Evolutionary conservation across 2,329 filamentous ascomycete genomes (phyloP), one percentile per base, ranked within the genome.

Genomic region (Neophaeococcomyces aloes): DNA sequence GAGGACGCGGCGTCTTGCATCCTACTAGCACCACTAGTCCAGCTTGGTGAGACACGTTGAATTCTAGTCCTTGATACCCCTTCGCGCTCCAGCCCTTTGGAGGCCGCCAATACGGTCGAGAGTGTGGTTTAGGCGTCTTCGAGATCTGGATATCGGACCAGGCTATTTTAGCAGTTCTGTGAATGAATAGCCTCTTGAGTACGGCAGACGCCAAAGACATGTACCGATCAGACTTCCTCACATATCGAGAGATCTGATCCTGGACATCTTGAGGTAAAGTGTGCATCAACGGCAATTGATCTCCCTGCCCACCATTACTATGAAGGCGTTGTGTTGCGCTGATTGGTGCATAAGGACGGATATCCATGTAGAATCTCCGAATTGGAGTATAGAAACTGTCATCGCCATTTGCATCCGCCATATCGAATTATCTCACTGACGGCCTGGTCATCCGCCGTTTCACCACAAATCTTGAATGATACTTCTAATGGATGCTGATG

Each of bases 41-140:
- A 14, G 75, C 75, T 59, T 81, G 78, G 50, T 81, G 78, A 25
- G 72, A 77, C 43, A 81, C 68, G 50, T 81, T 81, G 64, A 81
- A 81, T 50, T 81, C 76, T 29, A 79, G 61, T 13, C 45, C 42
- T 21, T 42, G 23, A n/a, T 21, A 14, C 14, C 31, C 27, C 37
- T 29, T 33, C 15, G 40, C 29, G 18, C 32, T 42, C 39, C 51
- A 41, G 18, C 45, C 59, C 19, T 57, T 48, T 1, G 64, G 56
- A 17, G 74, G 62, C 8, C 71, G 61, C 44, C 71, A 78, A 53
- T 71, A 78, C 0, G 78, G 78, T 42, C 66, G 61, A 33, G 61
- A 56, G 48, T 69, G 62, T 4, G 67, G 65, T 42, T 67, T 54
- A 62, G 69, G 53, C 56, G 71, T 67, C 59, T 75, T 66, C 13